phyloP scores from a whole-genome alignment of 2,329 filamentous ascomycete genomes.

The Xylaria sp. region DNA sequence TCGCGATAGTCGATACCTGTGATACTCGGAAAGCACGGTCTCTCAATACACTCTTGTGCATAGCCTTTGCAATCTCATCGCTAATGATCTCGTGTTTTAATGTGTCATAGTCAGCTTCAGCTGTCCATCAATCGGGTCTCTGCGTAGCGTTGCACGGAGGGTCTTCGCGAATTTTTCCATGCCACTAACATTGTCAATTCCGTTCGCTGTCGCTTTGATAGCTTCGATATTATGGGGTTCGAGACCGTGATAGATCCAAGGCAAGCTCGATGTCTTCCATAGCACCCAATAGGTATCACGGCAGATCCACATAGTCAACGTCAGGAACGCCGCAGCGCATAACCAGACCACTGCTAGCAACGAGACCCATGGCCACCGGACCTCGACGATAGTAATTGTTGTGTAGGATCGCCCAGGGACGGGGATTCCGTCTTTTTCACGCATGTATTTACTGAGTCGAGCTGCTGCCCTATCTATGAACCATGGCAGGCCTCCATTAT shows the following conservation, averaged over 20 bases:
- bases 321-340: not conserved
- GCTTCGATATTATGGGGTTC: not conserved
- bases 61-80: too few species aligned
- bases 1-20: too few species aligned
- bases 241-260: conserved; percentile 14
- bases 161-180: conserved; percentile 8
- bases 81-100: too few species aligned
- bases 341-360: not conserved
- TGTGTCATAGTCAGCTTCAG: not conserved
- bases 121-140: not conserved
- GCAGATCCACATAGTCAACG: conserved; percentile 4
- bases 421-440: conserved; percentile 5
- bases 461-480: not conserved
- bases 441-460: not conserved
- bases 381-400: not conserved
- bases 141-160: not conserved
- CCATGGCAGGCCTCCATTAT: not conserved
- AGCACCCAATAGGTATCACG: not conserved
- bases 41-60: too few species aligned
- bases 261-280: conserved; percentile 21
- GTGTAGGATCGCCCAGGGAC: not conserved
- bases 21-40: too few species aligned
- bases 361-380: conserved; percentile 9
- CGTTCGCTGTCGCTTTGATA: not conserved
- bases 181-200: not conserved